A percentile compares a stretch with the other conserved stretches of the same genome.
Conservation (phyloP, 1,284 basidiomycete species). For the Trichosporon faecale region DNA sequence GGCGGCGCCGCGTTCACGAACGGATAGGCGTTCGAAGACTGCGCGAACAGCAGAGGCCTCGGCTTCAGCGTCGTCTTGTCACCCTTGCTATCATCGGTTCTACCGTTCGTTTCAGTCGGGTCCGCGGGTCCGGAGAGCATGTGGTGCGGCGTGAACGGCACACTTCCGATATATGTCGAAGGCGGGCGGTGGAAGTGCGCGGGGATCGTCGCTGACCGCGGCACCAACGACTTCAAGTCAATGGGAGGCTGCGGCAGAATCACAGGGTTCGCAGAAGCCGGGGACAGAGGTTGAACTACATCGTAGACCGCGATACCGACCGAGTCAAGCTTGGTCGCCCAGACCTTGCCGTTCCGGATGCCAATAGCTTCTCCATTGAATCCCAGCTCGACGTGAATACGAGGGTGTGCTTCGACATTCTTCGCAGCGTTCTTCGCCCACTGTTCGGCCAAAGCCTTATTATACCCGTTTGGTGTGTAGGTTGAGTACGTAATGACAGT, state of each 20-base stretch:
- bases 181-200: slow-evolving; percentile 25
- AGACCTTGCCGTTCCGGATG: slow-evolving; percentile 42
- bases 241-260: slow-evolving; percentile 51
- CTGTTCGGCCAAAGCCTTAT: slow-evolving; percentile 46
- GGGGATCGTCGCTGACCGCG: slow-evolving; percentile 6
- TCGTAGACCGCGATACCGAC: slow-evolving; percentile 52
- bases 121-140: neutral
- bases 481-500: slow-evolving; percentile 50
- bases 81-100: neutral
- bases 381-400: slow-evolving; percentile 46
- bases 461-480: slow-evolving; percentile 49
- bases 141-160: slow-evolving; percentile 31
- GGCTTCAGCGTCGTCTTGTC: neutral
- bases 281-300: slow-evolving; percentile 42
- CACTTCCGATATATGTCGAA: slow-evolving; percentile 44
- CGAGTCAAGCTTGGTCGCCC: slow-evolving; percentile 41
- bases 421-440: slow-evolving; percentile 34
- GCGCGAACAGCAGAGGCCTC: slow-evolving; percentile 41
- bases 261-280: slow-evolving; percentile 43
- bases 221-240: slow-evolving; percentile 33
- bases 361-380: slow-evolving; percentile 49
- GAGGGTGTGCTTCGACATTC: slow-evolving; percentile 6
- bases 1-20: slow-evolving; percentile 41
- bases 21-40: slow-evolving; percentile 48
- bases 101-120: neutral